Conservation (phyloP, 208 protist genomes). For the Leishmania lainsoni region DNA sequence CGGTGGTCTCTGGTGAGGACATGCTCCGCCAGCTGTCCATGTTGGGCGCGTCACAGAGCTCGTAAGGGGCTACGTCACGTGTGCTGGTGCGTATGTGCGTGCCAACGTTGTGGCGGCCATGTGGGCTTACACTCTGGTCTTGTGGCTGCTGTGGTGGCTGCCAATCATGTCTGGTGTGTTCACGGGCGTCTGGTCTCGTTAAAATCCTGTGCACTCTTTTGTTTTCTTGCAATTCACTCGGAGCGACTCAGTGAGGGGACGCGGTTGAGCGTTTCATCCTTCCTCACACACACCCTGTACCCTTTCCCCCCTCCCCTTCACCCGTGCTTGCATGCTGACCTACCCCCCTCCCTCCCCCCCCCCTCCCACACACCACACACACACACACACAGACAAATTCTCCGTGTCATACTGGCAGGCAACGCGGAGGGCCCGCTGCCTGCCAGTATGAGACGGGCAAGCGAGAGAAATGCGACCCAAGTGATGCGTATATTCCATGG, state of each 20-base stretch:
- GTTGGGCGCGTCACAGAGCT: constrained; percentile 42
- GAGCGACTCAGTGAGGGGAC: not conserved
- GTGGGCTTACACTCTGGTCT: not conserved
- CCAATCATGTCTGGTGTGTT: not conserved
- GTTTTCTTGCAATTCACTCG: not conserved
- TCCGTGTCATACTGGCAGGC: no score
- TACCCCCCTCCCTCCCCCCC: no score
- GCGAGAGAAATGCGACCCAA: no score
- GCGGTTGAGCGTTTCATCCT: not conserved
- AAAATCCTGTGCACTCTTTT: not conserved
- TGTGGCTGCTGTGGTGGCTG: not conserved
- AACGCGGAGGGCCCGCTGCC: no score
- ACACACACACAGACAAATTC: not conserved
- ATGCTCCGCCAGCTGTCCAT: constrained; percentile 71
- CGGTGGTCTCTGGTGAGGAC: constrained; percentile 75
- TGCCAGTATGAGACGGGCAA: no score
- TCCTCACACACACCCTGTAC: not conserved
- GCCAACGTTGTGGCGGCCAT: not conserved
- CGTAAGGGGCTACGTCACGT: not conserved
- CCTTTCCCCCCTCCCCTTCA: no score
- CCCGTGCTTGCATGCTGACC: not conserved
- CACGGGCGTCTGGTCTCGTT: not conserved
- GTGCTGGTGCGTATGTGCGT: not conserved
- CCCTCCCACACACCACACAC: no score
- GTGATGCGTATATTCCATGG: no score